Evolutionary conservation across 495 filamentous ascomycete genomes (phyloP), one percentile per base, ranked within the genome.

Genomic region (Apodospora peruviana): DNA sequence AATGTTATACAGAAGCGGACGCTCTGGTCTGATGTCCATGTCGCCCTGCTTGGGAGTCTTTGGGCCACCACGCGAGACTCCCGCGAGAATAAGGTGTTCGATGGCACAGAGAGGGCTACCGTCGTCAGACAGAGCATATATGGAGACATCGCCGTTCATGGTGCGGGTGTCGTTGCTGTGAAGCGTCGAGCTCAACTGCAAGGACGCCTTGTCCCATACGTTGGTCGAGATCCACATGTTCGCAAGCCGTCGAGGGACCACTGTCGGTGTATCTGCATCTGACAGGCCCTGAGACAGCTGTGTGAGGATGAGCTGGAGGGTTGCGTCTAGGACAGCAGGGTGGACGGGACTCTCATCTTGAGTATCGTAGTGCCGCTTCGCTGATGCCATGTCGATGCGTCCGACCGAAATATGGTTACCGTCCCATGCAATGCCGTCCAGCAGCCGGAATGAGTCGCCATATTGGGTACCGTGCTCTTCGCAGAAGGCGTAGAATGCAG

Each of bases 311-410:
- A 40, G 22, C 20, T 76, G 73, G 46, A 74, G 63, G 5, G 56
- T 58, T 5, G 55, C 56, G 53, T 75, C 72, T 1, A 76, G 56
- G 22, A 68, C 48, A 0, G 57, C 55, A 2, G 72, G 72, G 34
- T 74, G 72, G 24, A 71, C 61, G 38, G 65, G 50, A 16, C 60
- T 56, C 44, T 59, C 48, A 43, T 58, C 48, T n/a, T 16, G n/a
- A 17, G 53, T 46, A n/a, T n/a, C n/a, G n/a, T n/a, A n/a, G n/a
- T n/a, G n/a, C n/a, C n/a, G n/a, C n/a, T n/a, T n/a, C 21, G 55
- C 25, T 1, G 40, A 24, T 21, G 48, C 17, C 17, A 59, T 36
- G 36, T 61, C 51, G 29, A 65, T 53, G 20, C 52, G 45, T 24
- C 50, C 61, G 11, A 60, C 45, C 0, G 59, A 16, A 9, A 38